Conservation (phyloP, 2,329 filamentous ascomycete genomes). For the Diplodia corticola region DNA sequence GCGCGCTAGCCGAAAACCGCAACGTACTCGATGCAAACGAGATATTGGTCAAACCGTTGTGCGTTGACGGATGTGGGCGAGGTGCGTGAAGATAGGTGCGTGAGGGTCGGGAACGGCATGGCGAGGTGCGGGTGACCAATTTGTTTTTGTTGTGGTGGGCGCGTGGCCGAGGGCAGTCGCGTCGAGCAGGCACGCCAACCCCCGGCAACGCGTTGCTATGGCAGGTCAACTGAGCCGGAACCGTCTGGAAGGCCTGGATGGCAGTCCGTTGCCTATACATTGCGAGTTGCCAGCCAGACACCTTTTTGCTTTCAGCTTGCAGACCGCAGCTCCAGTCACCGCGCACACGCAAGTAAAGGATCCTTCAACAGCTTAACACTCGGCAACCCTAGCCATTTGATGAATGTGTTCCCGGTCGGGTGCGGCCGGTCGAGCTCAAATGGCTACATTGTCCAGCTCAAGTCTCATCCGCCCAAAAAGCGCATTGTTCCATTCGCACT, state of each 20-base stretch:
- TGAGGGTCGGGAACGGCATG: neutral
- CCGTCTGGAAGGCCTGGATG: neutral
- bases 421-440: too few relatives aligned
- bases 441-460: neutral
- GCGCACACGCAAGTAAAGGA: neutral
- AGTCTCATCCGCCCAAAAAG: too few relatives aligned
- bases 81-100: neutral
- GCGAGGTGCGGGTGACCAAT: neutral
- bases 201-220: constrained; percentile 9
- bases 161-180: neutral
- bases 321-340: neutral
- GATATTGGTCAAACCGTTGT: neutral
- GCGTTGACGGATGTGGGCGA: neutral
- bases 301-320: neutral
- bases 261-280: neutral
- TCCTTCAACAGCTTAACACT: neutral
- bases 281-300: neutral
- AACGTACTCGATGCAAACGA: neutral
- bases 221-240: neutral
- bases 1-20: constrained; percentile 12
- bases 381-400: too few relatives aligned
- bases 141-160: neutral
- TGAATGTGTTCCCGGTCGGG: too few relatives aligned
- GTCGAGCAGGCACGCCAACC: constrained; percentile 3
- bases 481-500: neutral